Evolutionary conservation across 306 rosid species (phyloP).

Genomic region (Fragaria iinumae): DNA sequence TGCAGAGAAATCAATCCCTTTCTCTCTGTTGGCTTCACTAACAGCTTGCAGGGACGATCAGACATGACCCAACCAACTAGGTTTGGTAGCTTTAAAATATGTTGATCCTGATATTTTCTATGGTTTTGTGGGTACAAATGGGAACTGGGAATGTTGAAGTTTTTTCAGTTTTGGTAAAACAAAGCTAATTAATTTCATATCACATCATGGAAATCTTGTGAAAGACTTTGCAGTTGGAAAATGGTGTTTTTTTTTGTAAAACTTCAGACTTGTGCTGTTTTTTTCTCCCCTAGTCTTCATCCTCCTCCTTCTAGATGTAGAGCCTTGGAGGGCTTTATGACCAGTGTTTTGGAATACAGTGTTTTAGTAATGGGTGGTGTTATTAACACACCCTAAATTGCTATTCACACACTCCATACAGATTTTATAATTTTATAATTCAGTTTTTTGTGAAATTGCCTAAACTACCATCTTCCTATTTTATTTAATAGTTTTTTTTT

Average conservation of each 20-base stretch:
- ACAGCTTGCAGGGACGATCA: conserved; percentile 34
- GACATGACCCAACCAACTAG: conserved; percentile 45
- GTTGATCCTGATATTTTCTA: conserved; percentile 22
- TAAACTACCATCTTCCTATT: too few species aligned
- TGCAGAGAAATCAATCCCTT: conserved; percentile 39
- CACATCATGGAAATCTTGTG: conserved; percentile 24
- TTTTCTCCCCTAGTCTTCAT: not conserved
- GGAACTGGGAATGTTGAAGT: conserved; percentile 23
- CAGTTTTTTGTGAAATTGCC: too few species aligned
- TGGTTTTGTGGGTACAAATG: conserved; percentile 25
- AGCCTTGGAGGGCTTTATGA: not conserved
- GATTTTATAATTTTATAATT: too few species aligned
- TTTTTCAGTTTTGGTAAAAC: conserved; percentile 14
- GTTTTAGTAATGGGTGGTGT: too few species aligned
- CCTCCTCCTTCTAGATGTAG: not conserved
- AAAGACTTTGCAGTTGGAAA: conserved; percentile 21
- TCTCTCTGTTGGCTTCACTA: not conserved
- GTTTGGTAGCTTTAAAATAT: not conserved
- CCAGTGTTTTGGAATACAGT: not conserved
- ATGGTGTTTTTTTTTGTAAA: not conserved
- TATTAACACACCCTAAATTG: too few species aligned
- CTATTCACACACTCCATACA: too few species aligned
- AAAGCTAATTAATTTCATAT: conserved; percentile 13
- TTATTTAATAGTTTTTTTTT: too few species aligned
- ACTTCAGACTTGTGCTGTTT: not conserved